These are phyloP conservation scores for Ceriops decandra DNA, from an alignment of 345 rosid species.

Conservation along the genomic window DNA sequence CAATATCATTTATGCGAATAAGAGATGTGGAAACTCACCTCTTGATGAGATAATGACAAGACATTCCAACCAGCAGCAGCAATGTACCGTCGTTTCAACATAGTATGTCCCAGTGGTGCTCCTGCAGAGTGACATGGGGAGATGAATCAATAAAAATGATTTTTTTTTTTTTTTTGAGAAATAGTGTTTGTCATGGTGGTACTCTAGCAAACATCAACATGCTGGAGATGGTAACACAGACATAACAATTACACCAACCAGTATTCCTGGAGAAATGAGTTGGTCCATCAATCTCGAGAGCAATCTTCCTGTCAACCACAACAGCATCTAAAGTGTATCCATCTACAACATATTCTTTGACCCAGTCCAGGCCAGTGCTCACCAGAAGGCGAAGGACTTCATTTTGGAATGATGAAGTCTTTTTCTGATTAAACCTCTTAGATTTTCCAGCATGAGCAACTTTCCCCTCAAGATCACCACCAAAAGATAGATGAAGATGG, in stretches of 20 bases:
- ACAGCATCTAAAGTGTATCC: slow-evolving; percentile 84
- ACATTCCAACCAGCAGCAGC: slow-evolving; percentile 86
- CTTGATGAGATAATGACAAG: slow-evolving; percentile 71
- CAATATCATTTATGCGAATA: neutral
- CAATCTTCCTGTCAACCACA: slow-evolving; percentile 71
- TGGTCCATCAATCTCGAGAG: slow-evolving; percentile 90
- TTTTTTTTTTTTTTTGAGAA: too few species aligned
- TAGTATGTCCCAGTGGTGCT: slow-evolving; percentile 77
- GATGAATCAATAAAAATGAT: neutral
- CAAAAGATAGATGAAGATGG: slow-evolving; percentile 61
- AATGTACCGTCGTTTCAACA: slow-evolving; percentile 70
- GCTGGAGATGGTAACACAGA: slow-evolving; percentile 1
- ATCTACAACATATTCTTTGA: slow-evolving; percentile 59
- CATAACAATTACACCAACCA: slow-evolving; percentile 36
- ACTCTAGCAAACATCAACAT: slow-evolving; percentile 2
- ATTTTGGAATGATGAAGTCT: slow-evolving; percentile 81
- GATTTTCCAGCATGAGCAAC: slow-evolving; percentile 64
- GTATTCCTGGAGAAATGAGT: slow-evolving; percentile 91
- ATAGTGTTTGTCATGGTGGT: neutral
- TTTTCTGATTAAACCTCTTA: slow-evolving; percentile 79
- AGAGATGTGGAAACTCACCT: slow-evolving; percentile 42
- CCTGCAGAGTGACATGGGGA: slow-evolving; percentile 42
- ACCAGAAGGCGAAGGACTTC: slow-evolving; percentile 81
- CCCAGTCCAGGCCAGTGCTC: slow-evolving; percentile 89
- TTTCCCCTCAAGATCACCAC: slow-evolving; percentile 56